Evolutionary conservation across 1,139 yeast genomes (phyloP).

Genomic region (Zygosaccharomyces pseudobailii): DNA sequence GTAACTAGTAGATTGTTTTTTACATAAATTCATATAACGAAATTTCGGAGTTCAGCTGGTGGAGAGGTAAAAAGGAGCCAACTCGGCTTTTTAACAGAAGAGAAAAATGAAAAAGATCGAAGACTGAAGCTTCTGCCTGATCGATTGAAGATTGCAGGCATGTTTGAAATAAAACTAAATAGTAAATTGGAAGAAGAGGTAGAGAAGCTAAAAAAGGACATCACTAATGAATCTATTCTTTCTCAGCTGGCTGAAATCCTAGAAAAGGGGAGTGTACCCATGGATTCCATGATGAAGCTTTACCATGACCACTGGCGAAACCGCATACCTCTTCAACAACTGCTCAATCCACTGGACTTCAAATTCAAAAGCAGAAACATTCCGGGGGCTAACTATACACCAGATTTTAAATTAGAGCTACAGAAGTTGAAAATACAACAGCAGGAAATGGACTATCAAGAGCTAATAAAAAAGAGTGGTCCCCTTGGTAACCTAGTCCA

Average conservation of each 20-base stretch:
- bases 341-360: constrained; percentile 23
- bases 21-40: not conserved
- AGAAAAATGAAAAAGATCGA: not conserved
- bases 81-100: not conserved
- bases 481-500: constrained; percentile 17
- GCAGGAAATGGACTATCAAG: constrained; percentile 65
- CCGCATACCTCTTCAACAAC: constrained; percentile 9
- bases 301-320: constrained; percentile 14
- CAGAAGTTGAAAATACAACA: constrained; percentile 46
- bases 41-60: constrained; percentile 2
- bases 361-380: constrained; percentile 18
- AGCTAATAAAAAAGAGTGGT: constrained; percentile 39
- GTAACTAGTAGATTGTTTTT: not conserved
- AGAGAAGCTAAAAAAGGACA: constrained; percentile 7
- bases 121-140: not conserved
- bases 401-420: constrained; percentile 61
- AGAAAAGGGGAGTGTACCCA: constrained; percentile 17
- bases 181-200: constrained; percentile 13
- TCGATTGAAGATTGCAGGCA: constrained; percentile 2
- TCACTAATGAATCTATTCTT: constrained; percentile 5
- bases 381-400: constrained; percentile 39
- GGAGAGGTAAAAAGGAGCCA: not conserved
- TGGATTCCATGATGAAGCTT: constrained; percentile 16
- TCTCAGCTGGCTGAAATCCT: constrained; percentile 7
- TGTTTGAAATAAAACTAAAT: constrained; percentile 27